phyloP scores from a whole-genome alignment of 1,284 basidiomycete genomes.

The Fomitiporia mediterranea region DNA sequence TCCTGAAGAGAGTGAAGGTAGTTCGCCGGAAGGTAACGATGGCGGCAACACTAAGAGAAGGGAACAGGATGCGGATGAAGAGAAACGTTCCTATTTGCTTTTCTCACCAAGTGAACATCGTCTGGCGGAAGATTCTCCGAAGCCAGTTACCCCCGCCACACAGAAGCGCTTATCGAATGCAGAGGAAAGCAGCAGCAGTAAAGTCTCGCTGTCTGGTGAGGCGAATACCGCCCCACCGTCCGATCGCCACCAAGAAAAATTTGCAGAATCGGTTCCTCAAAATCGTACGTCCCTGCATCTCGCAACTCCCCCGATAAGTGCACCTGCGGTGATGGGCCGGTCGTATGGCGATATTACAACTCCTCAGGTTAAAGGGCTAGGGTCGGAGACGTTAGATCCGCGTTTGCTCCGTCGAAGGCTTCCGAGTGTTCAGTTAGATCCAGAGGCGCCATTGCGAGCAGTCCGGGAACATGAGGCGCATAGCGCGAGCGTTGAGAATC shows the following conservation, averaged over 20 bases:
- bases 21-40: not conserved
- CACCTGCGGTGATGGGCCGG: slow-evolving; percentile 47
- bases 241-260: not conserved
- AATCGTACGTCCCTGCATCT: not conserved
- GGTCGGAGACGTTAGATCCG: slow-evolving; percentile 1
- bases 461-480: slow-evolving; percentile 7
- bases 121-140: slow-evolving; percentile 42
- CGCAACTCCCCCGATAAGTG: slow-evolving; percentile 30
- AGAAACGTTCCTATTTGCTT: slow-evolving; percentile 18
- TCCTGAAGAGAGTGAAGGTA: slow-evolving; percentile 22
- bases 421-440: slow-evolving; percentile 10
- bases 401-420: not conserved
- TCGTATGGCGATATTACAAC: slow-evolving; percentile 33
- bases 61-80: not conserved
- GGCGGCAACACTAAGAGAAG: not conserved
- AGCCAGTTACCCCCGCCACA: slow-evolving; percentile 26
- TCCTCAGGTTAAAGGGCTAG: not conserved
- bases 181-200: not conserved
- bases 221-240: not conserved
- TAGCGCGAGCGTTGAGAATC: not conserved
- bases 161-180: slow-evolving; percentile 5
- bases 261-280: not conserved
- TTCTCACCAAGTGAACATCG: slow-evolving; percentile 39
- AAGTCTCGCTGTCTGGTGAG: not conserved
- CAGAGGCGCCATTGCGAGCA: slow-evolving; percentile 8